phyloP scores from a whole-genome alignment of 2,329 filamentous ascomycete species.

The Neocatenulostroma microsporum region DNA sequence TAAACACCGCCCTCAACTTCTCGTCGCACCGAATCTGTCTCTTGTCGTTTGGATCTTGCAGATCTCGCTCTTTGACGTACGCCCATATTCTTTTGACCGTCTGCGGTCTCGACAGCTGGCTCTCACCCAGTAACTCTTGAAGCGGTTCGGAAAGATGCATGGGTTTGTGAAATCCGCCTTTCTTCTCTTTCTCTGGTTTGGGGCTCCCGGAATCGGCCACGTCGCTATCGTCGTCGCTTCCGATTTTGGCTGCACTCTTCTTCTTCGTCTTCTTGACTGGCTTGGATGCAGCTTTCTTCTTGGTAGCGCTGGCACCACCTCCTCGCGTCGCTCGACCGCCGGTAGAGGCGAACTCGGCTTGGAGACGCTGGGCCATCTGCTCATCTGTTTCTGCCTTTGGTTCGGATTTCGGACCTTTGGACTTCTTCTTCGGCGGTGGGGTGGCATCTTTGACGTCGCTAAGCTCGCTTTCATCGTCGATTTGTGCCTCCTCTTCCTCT shows the following conservation, averaged over 20 bases:
- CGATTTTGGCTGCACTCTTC: slow-evolving; percentile 63
- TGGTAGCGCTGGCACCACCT: slow-evolving; percentile 47
- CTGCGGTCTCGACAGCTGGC: slow-evolving; percentile 81
- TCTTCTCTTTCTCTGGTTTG: slow-evolving; percentile 57
- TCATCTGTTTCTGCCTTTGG: slow-evolving; percentile 71
- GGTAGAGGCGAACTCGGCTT: slow-evolving; percentile 79
- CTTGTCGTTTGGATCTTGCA: slow-evolving; percentile 87
- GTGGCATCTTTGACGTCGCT: slow-evolving; percentile 35
- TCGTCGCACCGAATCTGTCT: slow-evolving; percentile 92
- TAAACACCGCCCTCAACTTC: slow-evolving; percentile 84
- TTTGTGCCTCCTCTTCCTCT: slow-evolving; percentile 1
- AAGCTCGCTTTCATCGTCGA: slow-evolving; percentile 29
- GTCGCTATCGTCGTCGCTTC: slow-evolving; percentile 72
- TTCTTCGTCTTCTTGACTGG: slow-evolving; percentile 66
- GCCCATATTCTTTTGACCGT: slow-evolving; percentile 96
- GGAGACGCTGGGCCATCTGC: slow-evolving; percentile 74
- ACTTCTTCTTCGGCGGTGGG: slow-evolving; percentile 39
- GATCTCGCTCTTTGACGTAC: slow-evolving; percentile 78
- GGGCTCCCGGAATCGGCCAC: slow-evolving; percentile 45
- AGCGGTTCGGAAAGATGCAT: slow-evolving; percentile 66
- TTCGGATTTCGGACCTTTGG: slow-evolving; percentile 53
- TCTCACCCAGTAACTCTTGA: slow-evolving; percentile 61
- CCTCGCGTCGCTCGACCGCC: slow-evolving; percentile 69
- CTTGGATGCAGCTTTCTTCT: slow-evolving; percentile 48
- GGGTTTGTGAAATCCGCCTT: slow-evolving; percentile 86